Evolutionary conservation across 2,329 filamentous ascomycete species (phyloP).

Genomic region (Aspergillus tanneri): DNA sequence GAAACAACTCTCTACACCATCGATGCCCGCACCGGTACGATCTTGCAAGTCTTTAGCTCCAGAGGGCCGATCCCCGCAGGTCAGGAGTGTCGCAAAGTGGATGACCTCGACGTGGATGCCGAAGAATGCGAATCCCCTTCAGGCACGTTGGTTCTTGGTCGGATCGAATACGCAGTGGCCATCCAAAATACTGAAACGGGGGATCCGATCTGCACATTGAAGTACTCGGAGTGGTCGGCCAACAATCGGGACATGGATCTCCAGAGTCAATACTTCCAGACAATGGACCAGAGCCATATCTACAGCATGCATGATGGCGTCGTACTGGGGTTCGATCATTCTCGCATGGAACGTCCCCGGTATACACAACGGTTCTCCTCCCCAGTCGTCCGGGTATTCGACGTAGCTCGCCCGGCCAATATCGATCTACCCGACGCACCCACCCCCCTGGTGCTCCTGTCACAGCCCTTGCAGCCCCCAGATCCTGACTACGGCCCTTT

Average conservation of each 20-base stretch:
- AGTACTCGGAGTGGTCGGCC: slow-evolving; percentile 90
- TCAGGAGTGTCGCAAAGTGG: slow-evolving; percentile 71
- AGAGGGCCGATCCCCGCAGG: slow-evolving; percentile 67
- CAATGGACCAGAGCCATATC: slow-evolving; percentile 85
- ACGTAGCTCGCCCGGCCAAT: slow-evolving; percentile 73
- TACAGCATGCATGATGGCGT: slow-evolving; percentile 83
- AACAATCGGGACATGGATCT: slow-evolving; percentile 90
- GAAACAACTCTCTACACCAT: slow-evolving; percentile 86
- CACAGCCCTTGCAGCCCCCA: slow-evolving; percentile 72
- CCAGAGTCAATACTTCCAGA: slow-evolving; percentile 73
- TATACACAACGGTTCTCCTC: slow-evolving; percentile 70
- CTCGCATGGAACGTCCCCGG: slow-evolving; percentile 53
- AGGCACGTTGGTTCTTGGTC: slow-evolving; percentile 77
- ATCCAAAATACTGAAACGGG: slow-evolving; percentile 75
- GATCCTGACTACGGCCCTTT: slow-evolving; percentile 43
- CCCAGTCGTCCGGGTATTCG: slow-evolving; percentile 84
- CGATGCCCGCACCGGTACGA: slow-evolving; percentile 78
- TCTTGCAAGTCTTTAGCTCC: slow-evolving; percentile 81
- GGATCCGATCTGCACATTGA: slow-evolving; percentile 79
- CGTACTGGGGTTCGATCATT: slow-evolving; percentile 75
- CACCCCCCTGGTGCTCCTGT: slow-evolving; percentile 76
- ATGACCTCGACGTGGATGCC: slow-evolving; percentile 58
- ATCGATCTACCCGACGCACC: slow-evolving; percentile 59
- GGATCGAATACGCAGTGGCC: slow-evolving; percentile 84
- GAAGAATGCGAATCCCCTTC: slow-evolving; percentile 72